These are phyloP conservation scores for Hemisphaericaspora nanyangensis DNA, from an alignment of 805 yeast genomes.

Conservation along the genomic window DNA sequence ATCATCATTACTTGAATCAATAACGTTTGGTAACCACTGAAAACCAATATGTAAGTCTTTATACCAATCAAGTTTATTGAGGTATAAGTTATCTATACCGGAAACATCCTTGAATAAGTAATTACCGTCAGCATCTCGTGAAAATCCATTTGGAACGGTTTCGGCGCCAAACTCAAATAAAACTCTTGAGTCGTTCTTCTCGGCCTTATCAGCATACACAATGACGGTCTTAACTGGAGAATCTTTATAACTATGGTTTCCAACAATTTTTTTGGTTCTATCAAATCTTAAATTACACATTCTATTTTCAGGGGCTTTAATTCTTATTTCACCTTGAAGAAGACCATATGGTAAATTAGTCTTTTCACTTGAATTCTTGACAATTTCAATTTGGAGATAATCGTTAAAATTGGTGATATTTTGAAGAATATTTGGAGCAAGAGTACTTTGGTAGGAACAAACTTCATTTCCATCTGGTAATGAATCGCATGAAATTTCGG, in stretches of 20 bases:
- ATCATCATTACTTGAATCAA: constrained; percentile 16
- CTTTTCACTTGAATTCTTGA: constrained; percentile 45
- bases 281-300: constrained; percentile 62
- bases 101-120: constrained; percentile 48
- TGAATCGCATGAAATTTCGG: constrained; percentile 29
- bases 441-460: constrained; percentile 49
- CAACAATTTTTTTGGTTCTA: constrained; percentile 25
- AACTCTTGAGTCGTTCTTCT: not conserved
- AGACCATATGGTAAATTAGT: constrained; percentile 57
- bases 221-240: constrained; percentile 67
- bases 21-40: constrained; percentile 69
- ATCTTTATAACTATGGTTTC: constrained; percentile 13
- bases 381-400: constrained; percentile 48
- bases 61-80: constrained; percentile 65
- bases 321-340: constrained; percentile 55
- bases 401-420: constrained; percentile 34
- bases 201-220: constrained; percentile 36
- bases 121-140: constrained; percentile 38
- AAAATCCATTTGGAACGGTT: constrained; percentile 44
- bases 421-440: constrained; percentile 39
- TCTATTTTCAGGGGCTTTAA: constrained; percentile 59
- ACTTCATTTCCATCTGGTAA: constrained; percentile 45
- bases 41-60: constrained; percentile 56
- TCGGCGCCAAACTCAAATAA: not conserved
- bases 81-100: constrained; percentile 62